Conservation (phyloP, 1,284 basidiomycete species). For the Rhizoctonia solani region DNA sequence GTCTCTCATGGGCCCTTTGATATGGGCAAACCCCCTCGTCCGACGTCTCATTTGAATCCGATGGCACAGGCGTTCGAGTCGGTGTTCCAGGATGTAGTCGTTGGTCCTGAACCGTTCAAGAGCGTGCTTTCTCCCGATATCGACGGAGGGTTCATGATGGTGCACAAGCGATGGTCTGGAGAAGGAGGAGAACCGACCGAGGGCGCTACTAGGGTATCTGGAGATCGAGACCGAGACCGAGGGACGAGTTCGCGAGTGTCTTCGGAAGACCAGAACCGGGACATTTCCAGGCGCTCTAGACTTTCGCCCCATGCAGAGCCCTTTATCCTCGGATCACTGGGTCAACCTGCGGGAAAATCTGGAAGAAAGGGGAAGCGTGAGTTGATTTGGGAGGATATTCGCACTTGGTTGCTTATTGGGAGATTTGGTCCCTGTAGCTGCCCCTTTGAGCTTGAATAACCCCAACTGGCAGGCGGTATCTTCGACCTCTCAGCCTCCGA, state of each 20-base stretch:
- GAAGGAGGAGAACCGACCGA: background rate
- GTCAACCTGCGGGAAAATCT: background rate
- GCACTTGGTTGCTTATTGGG: background rate
- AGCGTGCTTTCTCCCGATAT: conserved; percentile 18
- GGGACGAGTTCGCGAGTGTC: too few relatives aligned
- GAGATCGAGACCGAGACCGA: too few relatives aligned
- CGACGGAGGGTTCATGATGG: background rate
- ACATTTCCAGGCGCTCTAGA: background rate
- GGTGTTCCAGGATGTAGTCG: conserved; percentile 3
- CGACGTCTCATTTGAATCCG: background rate
- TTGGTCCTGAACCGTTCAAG: background rate
- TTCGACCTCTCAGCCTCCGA: conserved; percentile 5
- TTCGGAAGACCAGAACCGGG: conserved; percentile 5
- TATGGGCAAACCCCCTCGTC: too few relatives aligned
- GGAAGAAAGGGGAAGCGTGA: conserved; percentile 16
- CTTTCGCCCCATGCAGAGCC: conserved; percentile 21
- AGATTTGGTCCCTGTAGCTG: background rate
- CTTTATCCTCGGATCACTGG: conserved; percentile 1
- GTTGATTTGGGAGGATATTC: background rate
- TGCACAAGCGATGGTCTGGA: conserved; percentile 13
- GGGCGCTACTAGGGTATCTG: background rate
- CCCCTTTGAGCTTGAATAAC: conserved; percentile 19
- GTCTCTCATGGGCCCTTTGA: too few relatives aligned
- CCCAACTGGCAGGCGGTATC: conserved; percentile 23
- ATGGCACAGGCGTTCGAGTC: conserved; percentile 4